Base-by-base conservation (phyloP, 495 filamentous ascomycete genomes). In the Hypoxylon subgilvum region DNA sequence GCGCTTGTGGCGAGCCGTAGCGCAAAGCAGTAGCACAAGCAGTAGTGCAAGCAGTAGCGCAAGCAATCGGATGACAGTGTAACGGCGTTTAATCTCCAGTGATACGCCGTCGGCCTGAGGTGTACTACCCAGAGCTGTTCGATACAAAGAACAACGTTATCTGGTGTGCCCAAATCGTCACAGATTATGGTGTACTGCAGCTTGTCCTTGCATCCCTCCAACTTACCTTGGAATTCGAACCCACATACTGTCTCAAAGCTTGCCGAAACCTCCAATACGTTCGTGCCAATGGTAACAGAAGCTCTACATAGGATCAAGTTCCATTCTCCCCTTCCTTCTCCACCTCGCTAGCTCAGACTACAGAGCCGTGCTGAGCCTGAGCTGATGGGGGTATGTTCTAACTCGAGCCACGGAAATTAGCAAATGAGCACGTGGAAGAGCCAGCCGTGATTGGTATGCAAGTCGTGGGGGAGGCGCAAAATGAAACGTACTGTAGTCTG, bases 391-490 rank as follows among this genome's bases (percentile, higher is more conserved):
- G n/a, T n/a, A 36, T 13, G 25, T 41, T 46, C 27, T 57, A 57
- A 53, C 47, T 63, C 42, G 22, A 63, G 48, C 52, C 52, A 48
- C 36, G 35, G 45, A 49, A 42, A 53, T 43, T 62, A 44, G 23
- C 47, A 48, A 52, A 32, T 2, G 18, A 36, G 42, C 49, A 64
- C 54, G 50, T 52, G 54, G 50, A n/a, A n/a, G 54, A 58, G 40
- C 40, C 34, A 36, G 19, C 39, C 41, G 22, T 50, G 40, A 58
- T 58, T 58, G 48, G 43, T 18, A 43, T 45, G 25, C 23, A 40
- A 53, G 31, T 55, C 54, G 61, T 25, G 61, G 61, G 61, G 54
- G 54, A 54, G 50, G 49, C 61, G 58, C 23, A 55, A 39, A n/a
- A 19, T 17, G 13, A 39, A 51, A 22, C 22, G 42, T 31, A 28